Conservation (phyloP, 331 rosid species). For the Cydonia oblonga region DNA sequence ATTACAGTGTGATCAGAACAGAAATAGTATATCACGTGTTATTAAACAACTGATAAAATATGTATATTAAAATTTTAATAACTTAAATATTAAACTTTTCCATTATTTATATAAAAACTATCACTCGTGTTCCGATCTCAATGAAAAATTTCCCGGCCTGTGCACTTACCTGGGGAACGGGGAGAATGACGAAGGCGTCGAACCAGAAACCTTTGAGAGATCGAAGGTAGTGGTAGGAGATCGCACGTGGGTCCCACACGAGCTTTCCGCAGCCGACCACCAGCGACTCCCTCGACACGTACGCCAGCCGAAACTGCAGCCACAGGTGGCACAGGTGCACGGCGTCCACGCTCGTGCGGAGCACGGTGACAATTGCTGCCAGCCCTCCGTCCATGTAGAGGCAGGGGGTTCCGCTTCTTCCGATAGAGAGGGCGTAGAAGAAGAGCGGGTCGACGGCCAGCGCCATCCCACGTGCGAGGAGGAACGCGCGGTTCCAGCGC, state of each 20-base stretch:
- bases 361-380: conserved; percentile 61
- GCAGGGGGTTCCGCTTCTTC: conserved; percentile 68
- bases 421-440: conserved; percentile 82
- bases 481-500: conserved; percentile 62
- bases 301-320: conserved; percentile 77
- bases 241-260: conserved; percentile 85
- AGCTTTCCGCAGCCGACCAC: conserved; percentile 96
- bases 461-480: conserved; percentile 82
- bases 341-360: conserved; percentile 62
- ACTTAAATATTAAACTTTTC: too few relatives aligned
- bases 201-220: conserved; percentile 82
- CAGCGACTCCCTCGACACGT: conserved; percentile 80
- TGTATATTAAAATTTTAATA: too few relatives aligned
- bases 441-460: conserved; percentile 79
- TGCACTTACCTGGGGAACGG: conserved; percentile 65
- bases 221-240: conserved; percentile 58
- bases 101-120: too few relatives aligned
- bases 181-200: conserved; percentile 80
- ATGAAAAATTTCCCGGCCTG: too few relatives aligned
- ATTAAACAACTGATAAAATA: rapidly evolving
- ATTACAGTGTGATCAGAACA: rapidly evolving
- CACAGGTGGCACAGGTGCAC: conserved; percentile 67
- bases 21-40: rapidly evolving
- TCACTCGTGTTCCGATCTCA: too few relatives aligned
- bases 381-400: conserved; percentile 70